Base-by-base conservation (phyloP, 805 yeast species). In the Ascoidea tarda region DNA sequence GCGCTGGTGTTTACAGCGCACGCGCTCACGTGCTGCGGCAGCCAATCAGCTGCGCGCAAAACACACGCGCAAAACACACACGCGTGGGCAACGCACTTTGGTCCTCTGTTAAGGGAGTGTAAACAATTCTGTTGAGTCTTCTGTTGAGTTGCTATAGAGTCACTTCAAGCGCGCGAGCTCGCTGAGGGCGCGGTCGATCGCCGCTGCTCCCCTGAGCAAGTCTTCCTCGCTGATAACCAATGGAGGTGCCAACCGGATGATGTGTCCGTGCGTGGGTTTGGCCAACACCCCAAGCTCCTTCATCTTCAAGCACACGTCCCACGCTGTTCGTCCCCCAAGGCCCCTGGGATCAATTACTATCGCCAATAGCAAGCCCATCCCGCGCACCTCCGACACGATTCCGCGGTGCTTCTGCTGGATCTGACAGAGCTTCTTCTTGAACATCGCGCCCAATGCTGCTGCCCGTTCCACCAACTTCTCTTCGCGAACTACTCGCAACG, bases 191-290 rank as follows among this genome's bases (percentile, higher is more conserved):
- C 73, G 62, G 66, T 75, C 74, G 60, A 91, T 90, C 49, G 84
- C 74, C 12, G 78, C 83, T 52, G 89, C 83, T 63, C 96, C 97
- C 69, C 78, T 82, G 58, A 79, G 68, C 62, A 91, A 73, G 64
- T 91, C 97, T 62, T 84, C 91, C 65, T 89, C 83, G 38, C 90
- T 78, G 59, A 91, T 91, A 46, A 89, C 95, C 66, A 91, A 74
- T 31, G 98, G 97, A 54, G 98, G 98, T 8, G 98, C 96, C 66
- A 91, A 75, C 74, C 98, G 84, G 65, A 91, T 90, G 62, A 91
- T 90, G 68, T 89, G 84, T 61, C 89, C 96, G 66, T 91, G 98
- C 1, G 98, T 90, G 59, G 97, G 98, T 71, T 90, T 91, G 57
- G 98, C 97, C 63, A 90, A 74, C 14, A 91, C 84, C 54, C 98